Evolutionary conservation across 768 basidiomycete species (phyloP).

Genomic region (Phaeotremella skinneri): DNA sequence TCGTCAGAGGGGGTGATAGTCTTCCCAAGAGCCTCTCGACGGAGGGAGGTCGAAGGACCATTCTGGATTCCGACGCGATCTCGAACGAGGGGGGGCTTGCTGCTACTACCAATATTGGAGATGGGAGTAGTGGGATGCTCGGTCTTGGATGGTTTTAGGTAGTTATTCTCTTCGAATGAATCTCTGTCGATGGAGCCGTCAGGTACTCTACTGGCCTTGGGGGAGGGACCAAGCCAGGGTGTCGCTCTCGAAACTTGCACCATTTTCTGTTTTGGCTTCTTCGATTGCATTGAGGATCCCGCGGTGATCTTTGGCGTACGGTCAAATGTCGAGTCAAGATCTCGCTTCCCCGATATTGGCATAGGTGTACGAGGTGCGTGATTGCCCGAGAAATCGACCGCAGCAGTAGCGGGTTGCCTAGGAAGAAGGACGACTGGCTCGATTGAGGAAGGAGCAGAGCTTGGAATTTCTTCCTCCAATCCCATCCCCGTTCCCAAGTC

Average conservation of each 20-base stretch:
- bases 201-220: not conserved
- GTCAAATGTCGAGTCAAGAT: too few relatives aligned
- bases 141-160: not conserved
- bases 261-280: not conserved
- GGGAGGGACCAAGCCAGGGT: constrained; percentile 6
- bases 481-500: too few relatives aligned
- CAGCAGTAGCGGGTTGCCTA: not conserved
- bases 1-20: not conserved
- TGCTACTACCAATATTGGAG: not conserved
- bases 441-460: not conserved
- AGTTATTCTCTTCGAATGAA: not conserved
- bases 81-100: constrained; percentile 9
- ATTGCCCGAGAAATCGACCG: too few relatives aligned
- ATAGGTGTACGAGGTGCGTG: too few relatives aligned
- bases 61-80: constrained; percentile 1
- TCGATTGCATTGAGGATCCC: not conserved
- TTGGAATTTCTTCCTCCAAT: too few relatives aligned
- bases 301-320: too few relatives aligned
- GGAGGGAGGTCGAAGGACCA: not conserved
- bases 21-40: not conserved
- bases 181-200: not conserved
- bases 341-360: too few relatives aligned
- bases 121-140: not conserved
- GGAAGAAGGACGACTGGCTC: not conserved
- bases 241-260: not conserved